Conservation (phyloP, 768 basidiomycete species). For the Pulveroboletus sp. region DNA sequence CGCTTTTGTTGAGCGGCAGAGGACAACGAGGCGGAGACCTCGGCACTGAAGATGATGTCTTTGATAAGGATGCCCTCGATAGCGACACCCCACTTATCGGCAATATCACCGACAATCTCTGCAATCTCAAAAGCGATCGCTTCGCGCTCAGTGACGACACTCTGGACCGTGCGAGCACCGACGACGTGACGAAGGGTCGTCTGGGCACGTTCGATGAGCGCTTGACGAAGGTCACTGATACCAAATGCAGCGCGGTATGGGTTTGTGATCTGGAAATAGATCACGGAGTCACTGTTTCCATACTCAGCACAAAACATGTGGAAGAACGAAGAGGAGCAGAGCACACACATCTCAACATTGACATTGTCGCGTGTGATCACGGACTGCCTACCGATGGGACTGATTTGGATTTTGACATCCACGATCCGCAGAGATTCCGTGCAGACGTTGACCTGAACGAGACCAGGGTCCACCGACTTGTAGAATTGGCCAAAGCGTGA, state of each 20-base stretch:
- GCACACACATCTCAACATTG: slow-evolving; percentile 80
- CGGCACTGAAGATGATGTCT: slow-evolving; percentile 89
- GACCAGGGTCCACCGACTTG: slow-evolving; percentile 90
- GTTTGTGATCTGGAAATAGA: slow-evolving; percentile 86
- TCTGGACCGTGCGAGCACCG: slow-evolving; percentile 91
- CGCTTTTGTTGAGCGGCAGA: slow-evolving; percentile 97
- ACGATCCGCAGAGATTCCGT: slow-evolving; percentile 82
- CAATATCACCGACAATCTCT: slow-evolving; percentile 88
- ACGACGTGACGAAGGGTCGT: slow-evolving; percentile 98
- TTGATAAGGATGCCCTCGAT: slow-evolving; percentile 96
- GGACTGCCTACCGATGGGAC: slow-evolving; percentile 75
- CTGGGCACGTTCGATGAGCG: slow-evolving; percentile 80
- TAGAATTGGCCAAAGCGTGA: slow-evolving; percentile 95
- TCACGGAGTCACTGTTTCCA: slow-evolving; percentile 72
- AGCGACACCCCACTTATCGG: slow-evolving; percentile 94
- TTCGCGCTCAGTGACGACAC: slow-evolving; percentile 94
- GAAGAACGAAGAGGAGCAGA: background rate
- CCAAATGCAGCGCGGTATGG: slow-evolving; percentile 95
- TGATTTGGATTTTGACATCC: slow-evolving; percentile 96
- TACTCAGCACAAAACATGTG: background rate
- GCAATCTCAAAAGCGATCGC: slow-evolving; percentile 96
- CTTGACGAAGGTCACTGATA: slow-evolving; percentile 83
- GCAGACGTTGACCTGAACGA: slow-evolving; percentile 91
- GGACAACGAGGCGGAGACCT: slow-evolving; percentile 86
- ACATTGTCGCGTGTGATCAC: slow-evolving; percentile 98